These are phyloP conservation scores for Suillus placidus DNA, from an alignment of 768 basidiomycete species.

Conservation along the genomic window DNA sequence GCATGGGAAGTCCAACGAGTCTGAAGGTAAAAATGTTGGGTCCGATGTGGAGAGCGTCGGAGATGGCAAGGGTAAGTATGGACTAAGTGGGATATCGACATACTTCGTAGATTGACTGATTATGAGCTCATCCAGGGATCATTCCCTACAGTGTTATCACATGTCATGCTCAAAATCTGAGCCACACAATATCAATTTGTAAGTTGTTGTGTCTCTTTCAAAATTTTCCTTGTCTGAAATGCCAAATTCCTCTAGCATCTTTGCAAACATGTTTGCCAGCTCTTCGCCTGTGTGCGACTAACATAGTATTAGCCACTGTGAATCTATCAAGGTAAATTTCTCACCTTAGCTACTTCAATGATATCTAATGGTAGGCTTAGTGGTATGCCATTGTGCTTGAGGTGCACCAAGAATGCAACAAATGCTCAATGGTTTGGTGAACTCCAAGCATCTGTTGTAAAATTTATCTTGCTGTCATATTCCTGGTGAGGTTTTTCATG, in stretches of 20 bases:
- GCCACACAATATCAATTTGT: no score
- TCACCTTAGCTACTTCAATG: constrained; percentile 26
- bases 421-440: constrained; percentile 37
- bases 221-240: constrained; percentile 21
- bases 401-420: constrained; percentile 31
- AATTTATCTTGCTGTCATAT: constrained; percentile 8
- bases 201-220: no score
- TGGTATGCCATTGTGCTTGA: constrained; percentile 24
- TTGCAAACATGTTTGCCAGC: constrained; percentile 20
- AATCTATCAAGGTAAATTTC: no score
- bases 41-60: no score
- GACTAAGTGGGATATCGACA: no score
- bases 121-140: no score
- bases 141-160: no score
- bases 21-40: no score
- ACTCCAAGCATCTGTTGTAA: constrained; percentile 28
- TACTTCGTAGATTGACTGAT: no score
- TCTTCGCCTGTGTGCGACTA: constrained; percentile 13
- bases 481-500: neutral
- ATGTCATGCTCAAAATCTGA: constrained; percentile 25
- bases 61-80: no score
- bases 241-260: constrained; percentile 24
- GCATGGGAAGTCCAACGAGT: no score
- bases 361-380: constrained; percentile 31
- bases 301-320: no score